Evolutionary conservation across 176 grass and related monocot genomes (phyloP).

Genomic region (Oryza rufipogon): DNA sequence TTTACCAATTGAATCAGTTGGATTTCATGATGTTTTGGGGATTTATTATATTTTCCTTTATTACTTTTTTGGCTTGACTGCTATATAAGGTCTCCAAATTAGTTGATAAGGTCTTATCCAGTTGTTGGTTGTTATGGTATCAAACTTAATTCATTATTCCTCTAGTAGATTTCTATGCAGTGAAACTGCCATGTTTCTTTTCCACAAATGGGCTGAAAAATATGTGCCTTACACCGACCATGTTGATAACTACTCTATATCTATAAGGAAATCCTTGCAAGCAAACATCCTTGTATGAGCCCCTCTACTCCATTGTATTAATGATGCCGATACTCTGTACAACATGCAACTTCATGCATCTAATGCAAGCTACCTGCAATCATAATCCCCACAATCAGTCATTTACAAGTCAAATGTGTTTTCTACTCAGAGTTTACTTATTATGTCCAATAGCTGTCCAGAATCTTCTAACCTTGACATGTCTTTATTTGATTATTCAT

Average conservation of each 20-base stretch:
- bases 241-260: slow-evolving; percentile 1
- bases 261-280: background rate
- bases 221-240: background rate
- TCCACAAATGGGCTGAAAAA: background rate
- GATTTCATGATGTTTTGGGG: background rate
- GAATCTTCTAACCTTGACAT: slow-evolving; percentile 6
- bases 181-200: background rate
- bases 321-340: slow-evolving; percentile 1
- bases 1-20: slow-evolving; percentile 9
- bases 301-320: background rate
- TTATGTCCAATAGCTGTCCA: slow-evolving; percentile 20
- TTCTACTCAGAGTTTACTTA: background rate
- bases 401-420: background rate
- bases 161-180: slow-evolving; percentile 17
- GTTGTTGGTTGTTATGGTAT: slow-evolving; percentile 14
- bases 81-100: background rate
- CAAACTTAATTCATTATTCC: slow-evolving; percentile 1
- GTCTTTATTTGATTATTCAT: slow-evolving; percentile 13
- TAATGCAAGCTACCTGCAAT: slow-evolving; percentile 2
- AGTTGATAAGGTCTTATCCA: background rate
- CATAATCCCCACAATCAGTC: background rate
- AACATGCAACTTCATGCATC: background rate
- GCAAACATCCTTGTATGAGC: background rate
- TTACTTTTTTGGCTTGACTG: background rate
- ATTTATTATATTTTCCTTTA: background rate